Percentiles rank a stretch among this genome's conserved stretches.
phyloP scores from a whole-genome alignment of 2,329 filamentous ascomycete species.

The Alternaria solani region DNA sequence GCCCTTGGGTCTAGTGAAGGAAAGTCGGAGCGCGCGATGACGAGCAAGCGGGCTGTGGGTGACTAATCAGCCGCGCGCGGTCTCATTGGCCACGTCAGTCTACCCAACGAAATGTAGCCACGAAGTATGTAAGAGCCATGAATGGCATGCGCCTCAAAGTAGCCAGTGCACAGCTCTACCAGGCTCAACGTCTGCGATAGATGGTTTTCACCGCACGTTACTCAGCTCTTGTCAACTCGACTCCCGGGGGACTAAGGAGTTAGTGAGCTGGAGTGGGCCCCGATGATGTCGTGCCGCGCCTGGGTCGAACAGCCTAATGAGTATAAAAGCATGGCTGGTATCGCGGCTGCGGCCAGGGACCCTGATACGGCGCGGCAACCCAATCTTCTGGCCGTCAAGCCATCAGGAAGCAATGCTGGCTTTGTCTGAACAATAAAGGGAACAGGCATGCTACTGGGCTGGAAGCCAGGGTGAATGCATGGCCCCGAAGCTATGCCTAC shows the following conservation, averaged over 20 bases:
- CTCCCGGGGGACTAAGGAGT: constrained; percentile 11
- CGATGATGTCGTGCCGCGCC: constrained; percentile 25
- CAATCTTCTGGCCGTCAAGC: background rate
- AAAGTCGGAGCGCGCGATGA: constrained; percentile 5
- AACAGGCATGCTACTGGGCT: background rate
- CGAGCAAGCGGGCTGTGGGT: constrained; percentile 6
- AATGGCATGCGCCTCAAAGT: background rate
- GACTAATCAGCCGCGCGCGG: constrained; percentile 7
- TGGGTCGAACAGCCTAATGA: constrained; percentile 11
- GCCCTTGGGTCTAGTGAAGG: background rate
- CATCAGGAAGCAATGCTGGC: background rate
- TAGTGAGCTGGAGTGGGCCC: constrained; percentile 16
- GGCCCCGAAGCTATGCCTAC: constrained; percentile 5
- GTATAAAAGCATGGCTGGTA: constrained; percentile 15
- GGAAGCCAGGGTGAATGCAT: background rate
- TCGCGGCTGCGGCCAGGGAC: constrained; percentile 10
- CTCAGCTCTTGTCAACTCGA: constrained; percentile 1
- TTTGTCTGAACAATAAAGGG: background rate
- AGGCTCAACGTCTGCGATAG: background rate
- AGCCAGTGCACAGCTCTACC: background rate
- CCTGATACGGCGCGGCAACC: constrained; percentile 7
- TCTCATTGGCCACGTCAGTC: constrained; percentile 4
- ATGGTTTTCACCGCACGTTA: background rate
- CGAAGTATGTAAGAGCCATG: background rate
- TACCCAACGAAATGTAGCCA: background rate